Percentiles rank a stretch among this genome's conserved stretches.
Conservation (phyloP, 1,284 basidiomycete species). For the Salmacisia buchloeana region DNA sequence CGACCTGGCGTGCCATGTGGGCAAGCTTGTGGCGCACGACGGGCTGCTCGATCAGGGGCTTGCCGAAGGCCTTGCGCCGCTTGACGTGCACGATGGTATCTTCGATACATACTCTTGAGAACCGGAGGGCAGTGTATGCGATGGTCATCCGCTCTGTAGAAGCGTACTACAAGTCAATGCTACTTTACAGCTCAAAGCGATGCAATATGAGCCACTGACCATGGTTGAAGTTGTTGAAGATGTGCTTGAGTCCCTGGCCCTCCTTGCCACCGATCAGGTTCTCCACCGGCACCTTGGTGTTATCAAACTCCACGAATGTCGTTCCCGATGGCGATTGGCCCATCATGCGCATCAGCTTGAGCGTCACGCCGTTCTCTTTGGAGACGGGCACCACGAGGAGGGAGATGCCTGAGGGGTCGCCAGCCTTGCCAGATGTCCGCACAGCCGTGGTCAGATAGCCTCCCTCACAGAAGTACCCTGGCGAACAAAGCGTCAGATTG, state of each 20-base stretch:
- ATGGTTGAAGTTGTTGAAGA: conserved; percentile 31
- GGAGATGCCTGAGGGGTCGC: conserved; percentile 49
- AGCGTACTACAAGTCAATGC: background rate
- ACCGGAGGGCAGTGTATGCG: conserved; percentile 29
- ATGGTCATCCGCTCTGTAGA: conserved; percentile 34
- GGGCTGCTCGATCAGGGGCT: conserved; percentile 39
- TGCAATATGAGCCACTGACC: background rate
- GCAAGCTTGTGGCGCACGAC: conserved; percentile 42
- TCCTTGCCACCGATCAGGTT: conserved; percentile 48
- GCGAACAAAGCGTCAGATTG: background rate
- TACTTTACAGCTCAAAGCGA: no score
- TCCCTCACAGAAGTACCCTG: background rate
- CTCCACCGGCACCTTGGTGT: conserved; percentile 47
- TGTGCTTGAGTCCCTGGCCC: conserved; percentile 29
- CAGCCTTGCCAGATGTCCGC: conserved; percentile 50
- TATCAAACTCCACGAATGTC: conserved; percentile 49
- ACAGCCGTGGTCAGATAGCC: conserved; percentile 47
- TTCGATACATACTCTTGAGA: conserved; percentile 32
- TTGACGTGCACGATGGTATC: conserved; percentile 30
- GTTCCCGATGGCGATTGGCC: conserved; percentile 47
- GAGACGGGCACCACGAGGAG: conserved; percentile 45
- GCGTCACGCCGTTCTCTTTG: conserved; percentile 24
- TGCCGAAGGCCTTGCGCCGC: conserved; percentile 34
- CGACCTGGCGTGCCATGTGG: conserved; percentile 39
- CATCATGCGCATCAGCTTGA: conserved; percentile 46